Evolutionary conservation across 2,329 filamentous ascomycete genomes (phyloP).

Genomic region (Lachnellula cervina): DNA sequence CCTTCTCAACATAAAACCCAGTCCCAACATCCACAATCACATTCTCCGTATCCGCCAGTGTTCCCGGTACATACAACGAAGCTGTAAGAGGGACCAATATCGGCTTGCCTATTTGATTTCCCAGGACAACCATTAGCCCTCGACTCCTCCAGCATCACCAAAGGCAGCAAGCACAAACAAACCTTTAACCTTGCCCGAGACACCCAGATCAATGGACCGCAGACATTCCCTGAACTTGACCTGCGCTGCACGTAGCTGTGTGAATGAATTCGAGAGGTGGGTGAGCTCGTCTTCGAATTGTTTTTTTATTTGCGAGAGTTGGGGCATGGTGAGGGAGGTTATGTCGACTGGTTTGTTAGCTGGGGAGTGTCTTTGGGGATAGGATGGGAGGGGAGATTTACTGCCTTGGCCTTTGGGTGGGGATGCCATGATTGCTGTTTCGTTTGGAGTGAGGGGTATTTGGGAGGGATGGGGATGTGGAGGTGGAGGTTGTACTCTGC

Average conservation of each 20-base stretch:
- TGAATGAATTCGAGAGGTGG: slow-evolving; percentile 85
- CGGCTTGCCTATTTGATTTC: slow-evolving; percentile 37
- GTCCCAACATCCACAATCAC: slow-evolving; percentile 92
- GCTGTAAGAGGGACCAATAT: slow-evolving; percentile 93
- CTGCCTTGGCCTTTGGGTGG: slow-evolving; percentile 15
- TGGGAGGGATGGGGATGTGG: background rate
- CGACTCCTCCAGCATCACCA: background rate
- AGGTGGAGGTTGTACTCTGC: background rate
- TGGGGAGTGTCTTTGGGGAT: background rate
- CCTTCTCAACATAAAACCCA: slow-evolving; percentile 93
- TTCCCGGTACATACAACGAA: slow-evolving; percentile 88
- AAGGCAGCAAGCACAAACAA: background rate
- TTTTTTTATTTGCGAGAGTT: slow-evolving; percentile 88
- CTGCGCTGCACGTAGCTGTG: slow-evolving; percentile 84
- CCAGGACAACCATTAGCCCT: slow-evolving; percentile 5
- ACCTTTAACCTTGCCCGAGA: slow-evolving; percentile 38
- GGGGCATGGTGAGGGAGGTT: slow-evolving; percentile 72
- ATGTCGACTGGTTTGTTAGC: slow-evolving; percentile 52
- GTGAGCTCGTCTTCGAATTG: slow-evolving; percentile 95
- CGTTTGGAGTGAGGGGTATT: background rate
- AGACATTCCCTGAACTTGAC: slow-evolving; percentile 89
- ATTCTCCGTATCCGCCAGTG: slow-evolving; percentile 65
- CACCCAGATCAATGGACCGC: slow-evolving; percentile 62
- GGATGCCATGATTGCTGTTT: slow-evolving; percentile 6
- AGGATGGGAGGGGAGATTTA: background rate